Conservation (phyloP, 495 filamentous ascomycete genomes). For the Aspergillus wentii region DNA sequence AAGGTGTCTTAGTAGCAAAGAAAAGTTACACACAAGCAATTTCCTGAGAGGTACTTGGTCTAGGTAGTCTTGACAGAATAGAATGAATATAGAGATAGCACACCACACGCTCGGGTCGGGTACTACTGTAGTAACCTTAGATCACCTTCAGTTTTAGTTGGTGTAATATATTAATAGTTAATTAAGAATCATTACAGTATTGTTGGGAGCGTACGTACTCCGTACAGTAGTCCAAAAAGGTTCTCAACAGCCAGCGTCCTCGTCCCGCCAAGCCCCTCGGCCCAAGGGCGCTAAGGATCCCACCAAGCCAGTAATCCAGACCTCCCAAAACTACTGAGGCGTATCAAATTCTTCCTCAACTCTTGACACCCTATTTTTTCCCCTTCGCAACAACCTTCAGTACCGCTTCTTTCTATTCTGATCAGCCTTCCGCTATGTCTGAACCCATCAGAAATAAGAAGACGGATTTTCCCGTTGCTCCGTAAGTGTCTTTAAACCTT, state of each 20-base stretch:
- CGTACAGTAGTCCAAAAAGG: conserved; percentile 12
- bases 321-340: conserved; percentile 32
- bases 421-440: conserved; percentile 55
- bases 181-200: too few relatives aligned
- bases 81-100: too few relatives aligned
- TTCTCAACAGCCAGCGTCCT: conserved; percentile 35
- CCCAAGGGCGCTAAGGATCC: conserved; percentile 46
- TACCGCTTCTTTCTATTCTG: conserved; percentile 4
- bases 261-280: conserved; percentile 45
- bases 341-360: conserved; percentile 37
- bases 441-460: conserved; percentile 91
- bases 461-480: conserved; percentile 72
- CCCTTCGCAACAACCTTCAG: conserved; percentile 18
- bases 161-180: too few relatives aligned
- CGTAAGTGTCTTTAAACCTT: conserved; percentile 53
- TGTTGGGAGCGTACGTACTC: too few relatives aligned
- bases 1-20: too few relatives aligned
- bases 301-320: conserved; percentile 43
- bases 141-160: not conserved
- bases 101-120: too few relatives aligned
- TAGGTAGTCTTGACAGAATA: too few relatives aligned
- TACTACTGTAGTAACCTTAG: too few relatives aligned
- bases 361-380: conserved; percentile 21
- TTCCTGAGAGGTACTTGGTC: too few relatives aligned
- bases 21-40: too few relatives aligned